Evolutionary conservation across 78 protist genomes (phyloP), one percentile per base, ranked within the genome.

Genomic region (Dictyostelium intermedium): DNA sequence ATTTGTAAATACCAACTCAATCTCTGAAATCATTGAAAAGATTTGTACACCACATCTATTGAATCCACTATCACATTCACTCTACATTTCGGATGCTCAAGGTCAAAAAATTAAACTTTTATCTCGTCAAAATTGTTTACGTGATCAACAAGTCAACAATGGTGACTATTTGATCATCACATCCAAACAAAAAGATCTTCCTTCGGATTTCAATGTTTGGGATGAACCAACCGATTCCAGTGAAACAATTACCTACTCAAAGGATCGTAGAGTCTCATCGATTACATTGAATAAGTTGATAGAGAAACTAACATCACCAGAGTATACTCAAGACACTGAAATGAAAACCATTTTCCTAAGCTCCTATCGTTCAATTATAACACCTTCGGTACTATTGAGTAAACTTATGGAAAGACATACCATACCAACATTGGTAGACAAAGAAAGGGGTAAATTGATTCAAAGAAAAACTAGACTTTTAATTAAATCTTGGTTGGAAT

Each of bases 191-290:
- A 82, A 82, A 23, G 86, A 82, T 82, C 66, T 82, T 34, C 86
- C 86, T 60, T 56, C 86, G 1, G 86, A 82, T 60, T 82, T 60
- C 74, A 82, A 82, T 60, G 74, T 82, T 34, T 82, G 86, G 86
- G 86, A 82, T 60, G 86, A 82, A 60, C 86, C 86, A 34, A 63
- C 23, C 6, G 86, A 82, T 35, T 82, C 86, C 23, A 34, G 41
- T 25, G 86, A 82, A 20, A 82, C 30, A 1, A 82, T 82, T 1
- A 82, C 76, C 13, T 39, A 20, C 30, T 25, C 84, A 79, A 56
- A 82, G 5, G 37, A 27, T 20, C 27, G 27, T 18, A 32, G 63
- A 8, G 39, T 82, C 3, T 14, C 86, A 8, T 82, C 86, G 2
- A 60, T 82, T 2, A 39, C 86, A 4, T 56, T 82, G 11, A 82